Percentiles rank a stretch among this genome's conserved stretches.
phyloP scores from a whole-genome alignment of 345 rosid genomes.

The Euphorbia pulcherrima region DNA sequence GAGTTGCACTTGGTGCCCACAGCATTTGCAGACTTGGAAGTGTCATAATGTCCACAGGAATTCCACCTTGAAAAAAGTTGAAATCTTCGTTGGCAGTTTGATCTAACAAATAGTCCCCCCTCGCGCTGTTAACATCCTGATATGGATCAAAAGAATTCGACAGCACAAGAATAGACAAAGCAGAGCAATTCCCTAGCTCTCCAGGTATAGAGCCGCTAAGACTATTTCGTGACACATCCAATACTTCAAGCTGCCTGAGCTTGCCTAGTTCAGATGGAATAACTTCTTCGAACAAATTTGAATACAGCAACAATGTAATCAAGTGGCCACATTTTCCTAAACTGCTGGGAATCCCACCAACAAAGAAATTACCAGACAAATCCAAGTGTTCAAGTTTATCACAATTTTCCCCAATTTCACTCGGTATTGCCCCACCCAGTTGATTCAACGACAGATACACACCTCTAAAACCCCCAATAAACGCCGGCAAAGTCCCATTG shows the following conservation, averaged over 20 bases:
- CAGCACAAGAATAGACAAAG: conserved; percentile 66
- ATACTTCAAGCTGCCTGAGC: conserved; percentile 69
- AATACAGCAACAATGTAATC: conserved; percentile 59
- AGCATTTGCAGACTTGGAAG: conserved; percentile 69
- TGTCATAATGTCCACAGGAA: conserved; percentile 51
- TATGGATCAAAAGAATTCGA: conserved; percentile 52
- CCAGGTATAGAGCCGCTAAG: conserved; percentile 70
- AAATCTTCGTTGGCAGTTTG: conserved; percentile 54
- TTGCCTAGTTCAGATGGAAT: conserved; percentile 63
- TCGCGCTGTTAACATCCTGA: conserved; percentile 32
- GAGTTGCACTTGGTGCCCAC: conserved; percentile 82
- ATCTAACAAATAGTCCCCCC: conserved; percentile 37
- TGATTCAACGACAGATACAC: conserved; percentile 58
- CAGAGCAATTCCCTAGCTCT: conserved; percentile 70
- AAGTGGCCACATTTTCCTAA: conserved; percentile 59
- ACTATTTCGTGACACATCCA: conserved; percentile 81
- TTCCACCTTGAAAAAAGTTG: conserved; percentile 70
- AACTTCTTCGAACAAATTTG: conserved; percentile 71
- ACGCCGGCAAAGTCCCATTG: conserved; percentile 67
- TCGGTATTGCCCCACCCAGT: conserved; percentile 59
- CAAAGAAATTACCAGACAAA: conserved; percentile 68
- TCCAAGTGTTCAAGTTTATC: conserved; percentile 79
- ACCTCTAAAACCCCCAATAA: conserved; percentile 54
- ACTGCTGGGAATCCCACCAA: conserved; percentile 60
- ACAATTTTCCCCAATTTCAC: conserved; percentile 59